phyloP scores from a whole-genome alignment of 2,329 filamentous ascomycete species.

The Pseudonectria buxi region DNA sequence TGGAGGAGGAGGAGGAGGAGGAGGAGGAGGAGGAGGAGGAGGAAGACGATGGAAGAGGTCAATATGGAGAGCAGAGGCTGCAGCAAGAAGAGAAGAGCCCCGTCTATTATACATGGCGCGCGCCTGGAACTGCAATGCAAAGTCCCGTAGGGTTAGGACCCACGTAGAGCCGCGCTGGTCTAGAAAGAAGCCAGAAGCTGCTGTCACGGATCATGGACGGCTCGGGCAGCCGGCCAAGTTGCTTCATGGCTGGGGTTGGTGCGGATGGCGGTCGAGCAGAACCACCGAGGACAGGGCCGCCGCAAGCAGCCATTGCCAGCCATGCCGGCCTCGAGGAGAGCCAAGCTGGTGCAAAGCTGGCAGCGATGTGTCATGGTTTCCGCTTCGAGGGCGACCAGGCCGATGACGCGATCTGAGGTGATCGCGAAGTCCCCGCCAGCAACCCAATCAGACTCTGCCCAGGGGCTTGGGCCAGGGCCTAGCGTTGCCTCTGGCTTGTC shows the following conservation, averaged over 20 bases:
- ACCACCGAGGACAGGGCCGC: too few species aligned
- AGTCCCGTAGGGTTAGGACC: constrained; percentile 3
- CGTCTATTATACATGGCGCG: too few species aligned
- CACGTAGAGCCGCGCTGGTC: constrained; percentile 4
- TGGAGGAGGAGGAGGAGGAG: neutral
- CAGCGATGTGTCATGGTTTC: constrained; percentile 14
- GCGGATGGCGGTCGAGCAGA: too few species aligned
- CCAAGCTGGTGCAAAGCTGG: too few species aligned
- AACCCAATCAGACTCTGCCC: constrained; percentile 8
- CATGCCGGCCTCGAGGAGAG: too few species aligned
- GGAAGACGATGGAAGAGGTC: neutral
- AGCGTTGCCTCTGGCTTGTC: too few species aligned
- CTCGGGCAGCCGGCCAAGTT: constrained; percentile 4
- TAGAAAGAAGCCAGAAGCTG: constrained; percentile 19
- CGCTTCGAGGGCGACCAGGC: constrained; percentile 13
- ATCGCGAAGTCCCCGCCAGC: constrained; percentile 10
- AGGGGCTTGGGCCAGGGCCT: too few species aligned
- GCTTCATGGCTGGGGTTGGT: neutral
- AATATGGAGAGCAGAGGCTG: neutral
- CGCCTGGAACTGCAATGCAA: neutral
- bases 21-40: neutral
- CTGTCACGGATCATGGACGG: constrained; percentile 3
- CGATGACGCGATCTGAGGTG: constrained; percentile 26
- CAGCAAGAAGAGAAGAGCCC: neutral
- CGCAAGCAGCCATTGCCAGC: too few species aligned